Base-by-base conservation (phyloP, 202 grass and related monocot species). In the Schoenoplectus tabernaemontani region DNA sequence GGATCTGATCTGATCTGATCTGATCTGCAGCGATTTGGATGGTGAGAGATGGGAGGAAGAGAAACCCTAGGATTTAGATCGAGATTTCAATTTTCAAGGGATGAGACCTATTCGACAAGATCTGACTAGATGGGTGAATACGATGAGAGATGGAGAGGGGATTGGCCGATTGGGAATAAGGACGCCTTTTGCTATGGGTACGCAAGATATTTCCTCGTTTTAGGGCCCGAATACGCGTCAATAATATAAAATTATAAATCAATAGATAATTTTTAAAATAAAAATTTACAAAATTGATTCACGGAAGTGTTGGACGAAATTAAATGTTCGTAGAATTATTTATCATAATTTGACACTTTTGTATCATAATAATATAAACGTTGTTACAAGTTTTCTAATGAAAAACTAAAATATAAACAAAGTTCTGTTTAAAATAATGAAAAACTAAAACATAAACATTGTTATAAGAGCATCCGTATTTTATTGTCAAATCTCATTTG, bases 61-160 rank as follows among this genome's bases (percentile, higher is more conserved):
- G 73, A 82, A 93, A 93, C 89, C 89, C 88, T 87, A 89, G 91
- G 88, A 89, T 94, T 87, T 76, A 53, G 84, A 87, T 89, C 88
- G 19, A 71, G 83, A 83, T 87, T 86, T 22, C 59, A 32, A 64
- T 80, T 87, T 85, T 22, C 51, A 33, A 64, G 39, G 78, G 59
- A 80, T 51, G 57, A 64, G 42, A 79, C 26, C 36, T 62, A 6
- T 46, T 12, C 20, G 30, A 4, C 36, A 1, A 59, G 22, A 64
- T 65, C 26, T 79, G 58, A 24, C 57, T 47, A 41, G 41, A 71
- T 71, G 17, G 42, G 38, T 69, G 2, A 65, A 51, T 12, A 28
- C 48, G 39, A 73, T 81, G 83, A 66, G 86, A 83, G 86, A 87
- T 77, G 78, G 69, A 80, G 53, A 88, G 85, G 15, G 53, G 17